Evolutionary conservation across 495 filamentous ascomycete species (phyloP).

Genomic region (Neurospora pannonica): DNA sequence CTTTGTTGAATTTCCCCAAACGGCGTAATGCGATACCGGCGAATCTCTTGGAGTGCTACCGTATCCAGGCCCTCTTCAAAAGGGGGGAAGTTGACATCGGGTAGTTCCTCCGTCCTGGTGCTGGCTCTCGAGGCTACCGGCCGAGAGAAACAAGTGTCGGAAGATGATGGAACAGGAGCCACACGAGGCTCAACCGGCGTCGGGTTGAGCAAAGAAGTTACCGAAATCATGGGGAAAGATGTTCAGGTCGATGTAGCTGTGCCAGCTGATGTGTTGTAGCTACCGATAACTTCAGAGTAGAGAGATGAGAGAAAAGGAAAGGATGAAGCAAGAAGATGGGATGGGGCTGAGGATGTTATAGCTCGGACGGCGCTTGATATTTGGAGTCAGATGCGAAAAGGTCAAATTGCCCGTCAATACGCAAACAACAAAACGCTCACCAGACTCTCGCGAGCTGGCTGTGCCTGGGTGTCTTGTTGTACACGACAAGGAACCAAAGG

Average conservation of each 20-base stretch:
- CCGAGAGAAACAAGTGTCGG: slow-evolving; percentile 14
- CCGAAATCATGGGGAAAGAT: slow-evolving; percentile 38
- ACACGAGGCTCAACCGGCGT: slow-evolving; percentile 25
- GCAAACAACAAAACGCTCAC: slow-evolving; percentile 24
- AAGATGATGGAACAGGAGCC: slow-evolving; percentile 12
- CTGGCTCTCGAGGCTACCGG: slow-evolving; percentile 10
- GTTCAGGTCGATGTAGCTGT: background rate
- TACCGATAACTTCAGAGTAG: slow-evolving; percentile 10
- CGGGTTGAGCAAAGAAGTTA: slow-evolving; percentile 55
- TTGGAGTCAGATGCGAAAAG: slow-evolving; percentile 8
- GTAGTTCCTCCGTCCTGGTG: slow-evolving; percentile 44
- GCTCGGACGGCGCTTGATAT: slow-evolving; percentile 28
- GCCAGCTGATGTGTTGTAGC: background rate
- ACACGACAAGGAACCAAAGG: slow-evolving; percentile 28
- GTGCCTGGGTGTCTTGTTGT: slow-evolving; percentile 2
- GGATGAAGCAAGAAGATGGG: slow-evolving; percentile 7
- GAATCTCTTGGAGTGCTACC: slow-evolving; percentile 43
- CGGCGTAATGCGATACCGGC: slow-evolving; percentile 54
- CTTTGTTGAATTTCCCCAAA: slow-evolving; percentile 59
- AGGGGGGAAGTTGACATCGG: slow-evolving; percentile 52
- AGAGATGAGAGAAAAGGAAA: slow-evolving; percentile 18
- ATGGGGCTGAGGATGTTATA: slow-evolving; percentile 17
- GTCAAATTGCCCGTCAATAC: slow-evolving; percentile 10
- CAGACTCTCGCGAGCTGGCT: slow-evolving; percentile 11
- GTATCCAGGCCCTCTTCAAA: slow-evolving; percentile 49